Base-by-base conservation (phyloP, 306 rosid genomes). In the Phaseolus lunatus region DNA sequence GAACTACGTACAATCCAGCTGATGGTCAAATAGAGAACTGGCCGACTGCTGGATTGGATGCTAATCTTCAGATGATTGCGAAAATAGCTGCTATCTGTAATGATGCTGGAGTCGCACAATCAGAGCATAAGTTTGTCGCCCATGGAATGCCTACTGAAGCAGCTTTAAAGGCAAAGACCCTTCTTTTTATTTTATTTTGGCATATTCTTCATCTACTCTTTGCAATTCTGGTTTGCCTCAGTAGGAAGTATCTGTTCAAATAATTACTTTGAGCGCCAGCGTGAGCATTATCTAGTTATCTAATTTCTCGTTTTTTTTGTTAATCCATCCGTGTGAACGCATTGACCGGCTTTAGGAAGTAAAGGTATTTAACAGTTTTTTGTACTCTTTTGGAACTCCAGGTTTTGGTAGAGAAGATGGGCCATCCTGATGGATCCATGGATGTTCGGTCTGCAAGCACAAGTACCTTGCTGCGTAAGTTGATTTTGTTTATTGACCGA, bases 351-450 rank as follows among this genome's bases (percentile, higher is more conserved):
- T 33, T 37, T 23, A 53, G 47, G 47, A 23, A 15, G 53, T 39
- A 45, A 52, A 71, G 39, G 57, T 58, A 44, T 72, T 69, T 80
- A 61, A 76, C 73, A 56, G 2, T 23, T 71, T 83, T 84, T 33
- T 76, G 22, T 39, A 4, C 39, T 57, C 41, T 75, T n/a, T 71
- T 84, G 80, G 49, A 35, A 66, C 68, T 80, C 26, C 71, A 94
- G 97, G 92, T 94, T 80, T 79, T 94, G 67, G 98, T 90, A 61
- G 98, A 92, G 79, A 94, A 94, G 89, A 94, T 92, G 96, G 97
- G 98, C 49, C 87, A 83, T 67, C 92, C 97, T 58, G 88, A 89
- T 75, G 92, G 82, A 71, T 79, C 69, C 31, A 37, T 41, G 24
- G 39, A 48, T 67, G 83, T 18, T 9, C 77, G 7, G 69, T 78